Evolutionary conservation across 331 rosid species (phyloP).

Genomic region (Acacia concinna): DNA sequence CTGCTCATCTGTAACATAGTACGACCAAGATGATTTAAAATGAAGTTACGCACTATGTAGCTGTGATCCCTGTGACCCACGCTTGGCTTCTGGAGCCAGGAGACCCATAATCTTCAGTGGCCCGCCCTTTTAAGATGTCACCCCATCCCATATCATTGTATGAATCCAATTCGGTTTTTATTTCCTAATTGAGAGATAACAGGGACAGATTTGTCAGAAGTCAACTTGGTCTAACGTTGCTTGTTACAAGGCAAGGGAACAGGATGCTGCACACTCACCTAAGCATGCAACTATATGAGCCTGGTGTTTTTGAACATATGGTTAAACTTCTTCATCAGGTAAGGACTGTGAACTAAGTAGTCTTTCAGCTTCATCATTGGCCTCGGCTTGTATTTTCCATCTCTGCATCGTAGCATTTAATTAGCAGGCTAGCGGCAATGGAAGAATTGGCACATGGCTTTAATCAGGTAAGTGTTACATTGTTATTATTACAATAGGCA

Average conservation of each 20-base stretch:
- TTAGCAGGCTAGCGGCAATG: not conserved
- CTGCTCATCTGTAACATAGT: not conserved
- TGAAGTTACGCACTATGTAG: conserved; percentile 12
- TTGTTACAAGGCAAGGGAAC: conserved; percentile 25
- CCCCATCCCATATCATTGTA: conserved; percentile 15
- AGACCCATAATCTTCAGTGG: conserved; percentile 6
- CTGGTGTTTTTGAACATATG: not conserved
- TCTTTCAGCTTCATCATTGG: conserved; percentile 78
- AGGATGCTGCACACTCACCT: conserved; percentile 10
- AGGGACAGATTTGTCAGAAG: conserved; percentile 4
- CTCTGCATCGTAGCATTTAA: conserved; percentile 38
- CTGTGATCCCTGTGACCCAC: not conserved
- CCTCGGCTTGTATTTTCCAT: conserved; percentile 72
- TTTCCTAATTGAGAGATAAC: conserved; percentile 11
- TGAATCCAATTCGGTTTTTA: conserved; percentile 24
- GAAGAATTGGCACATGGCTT: not conserved
- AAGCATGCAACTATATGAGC: not conserved
- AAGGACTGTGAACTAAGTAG: conserved; percentile 58
- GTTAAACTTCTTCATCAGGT: conserved; percentile 43
- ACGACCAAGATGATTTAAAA: not conserved
- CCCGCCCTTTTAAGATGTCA: conserved; percentile 34
- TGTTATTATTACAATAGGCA: conserved; percentile 3
- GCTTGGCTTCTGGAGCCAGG: not conserved
- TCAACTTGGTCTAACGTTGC: conserved; percentile 17
- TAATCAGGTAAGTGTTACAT: not conserved